Evolutionary conservation across 2,329 filamentous ascomycete genomes (phyloP).

Genomic region (Graphilbum fragrans): DNA sequence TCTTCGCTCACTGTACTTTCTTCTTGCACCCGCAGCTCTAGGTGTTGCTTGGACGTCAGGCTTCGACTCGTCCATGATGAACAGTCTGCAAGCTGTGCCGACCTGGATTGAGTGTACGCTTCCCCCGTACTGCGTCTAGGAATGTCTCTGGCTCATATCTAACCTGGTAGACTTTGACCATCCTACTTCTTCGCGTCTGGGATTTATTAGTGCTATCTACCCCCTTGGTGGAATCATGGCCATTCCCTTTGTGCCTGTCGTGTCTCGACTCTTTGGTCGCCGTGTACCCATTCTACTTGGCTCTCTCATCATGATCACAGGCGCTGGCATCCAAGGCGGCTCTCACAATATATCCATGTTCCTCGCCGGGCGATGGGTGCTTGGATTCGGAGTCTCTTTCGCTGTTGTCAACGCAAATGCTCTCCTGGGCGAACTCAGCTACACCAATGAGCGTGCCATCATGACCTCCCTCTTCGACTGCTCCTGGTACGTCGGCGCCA

Average conservation of each 20-base stretch:
- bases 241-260: constrained; percentile 25
- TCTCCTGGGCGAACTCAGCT: constrained; percentile 25
- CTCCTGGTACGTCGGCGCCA: background rate
- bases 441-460: constrained; percentile 19
- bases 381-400: constrained; percentile 23
- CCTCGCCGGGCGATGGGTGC: constrained; percentile 13
- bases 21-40: constrained; percentile 25
- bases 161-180: constrained; percentile 22
- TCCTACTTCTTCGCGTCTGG: constrained; percentile 24
- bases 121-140: background rate
- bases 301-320: constrained; percentile 22
- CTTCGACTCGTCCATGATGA: constrained; percentile 31
- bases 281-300: constrained; percentile 19
- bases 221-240: constrained; percentile 29
- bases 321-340: constrained; percentile 22
- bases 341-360: constrained; percentile 11
- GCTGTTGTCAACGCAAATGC: constrained; percentile 29
- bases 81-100: constrained; percentile 25
- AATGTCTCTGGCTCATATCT: background rate
- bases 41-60: constrained; percentile 31
- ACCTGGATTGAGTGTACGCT: constrained; percentile 23
- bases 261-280: constrained; percentile 25
- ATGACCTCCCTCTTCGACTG: constrained; percentile 13
- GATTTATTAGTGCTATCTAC: constrained; percentile 29
- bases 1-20: constrained; percentile 24